These are phyloP conservation scores for Trametes cingulata DNA, from an alignment of 768 basidiomycete genomes.

Conservation along the genomic window DNA sequence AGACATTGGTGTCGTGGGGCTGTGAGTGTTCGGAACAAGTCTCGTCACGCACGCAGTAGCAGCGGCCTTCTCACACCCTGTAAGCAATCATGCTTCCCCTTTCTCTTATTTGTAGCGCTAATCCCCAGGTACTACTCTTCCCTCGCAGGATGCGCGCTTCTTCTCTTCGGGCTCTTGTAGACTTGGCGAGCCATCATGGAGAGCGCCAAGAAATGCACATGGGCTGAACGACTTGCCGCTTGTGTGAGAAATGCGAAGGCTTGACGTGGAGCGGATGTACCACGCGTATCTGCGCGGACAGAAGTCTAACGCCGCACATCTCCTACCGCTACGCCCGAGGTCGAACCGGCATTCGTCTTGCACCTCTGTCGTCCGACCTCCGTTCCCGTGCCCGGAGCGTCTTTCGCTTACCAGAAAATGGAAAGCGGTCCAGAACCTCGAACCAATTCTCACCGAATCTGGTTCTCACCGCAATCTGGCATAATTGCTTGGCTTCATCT, in stretches of 20 bases:
- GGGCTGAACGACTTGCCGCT: not conserved
- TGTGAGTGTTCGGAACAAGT: not conserved
- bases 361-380: not conserved
- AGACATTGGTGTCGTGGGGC: not conserved
- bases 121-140: not conserved
- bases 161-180: not conserved
- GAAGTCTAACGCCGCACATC: constrained; percentile 19
- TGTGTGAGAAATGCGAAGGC: not conserved
- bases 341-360: constrained; percentile 1
- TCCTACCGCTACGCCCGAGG: constrained; percentile 6
- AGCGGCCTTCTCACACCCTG: not conserved
- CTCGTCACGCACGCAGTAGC: no score
- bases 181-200: not conserved
- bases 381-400: not conserved
- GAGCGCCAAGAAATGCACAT: not conserved
- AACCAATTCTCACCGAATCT: not conserved
- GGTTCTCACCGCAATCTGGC: not conserved
- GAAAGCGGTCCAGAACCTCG: not conserved
- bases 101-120: not conserved
- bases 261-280: constrained; percentile 3
- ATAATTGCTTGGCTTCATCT: not conserved
- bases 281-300: constrained; percentile 10
- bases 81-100: not conserved
- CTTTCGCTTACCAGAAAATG: not conserved
- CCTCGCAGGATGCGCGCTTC: not conserved